Conservation (phyloP, 441 rosid species). For the Croton laevigatus region DNA sequence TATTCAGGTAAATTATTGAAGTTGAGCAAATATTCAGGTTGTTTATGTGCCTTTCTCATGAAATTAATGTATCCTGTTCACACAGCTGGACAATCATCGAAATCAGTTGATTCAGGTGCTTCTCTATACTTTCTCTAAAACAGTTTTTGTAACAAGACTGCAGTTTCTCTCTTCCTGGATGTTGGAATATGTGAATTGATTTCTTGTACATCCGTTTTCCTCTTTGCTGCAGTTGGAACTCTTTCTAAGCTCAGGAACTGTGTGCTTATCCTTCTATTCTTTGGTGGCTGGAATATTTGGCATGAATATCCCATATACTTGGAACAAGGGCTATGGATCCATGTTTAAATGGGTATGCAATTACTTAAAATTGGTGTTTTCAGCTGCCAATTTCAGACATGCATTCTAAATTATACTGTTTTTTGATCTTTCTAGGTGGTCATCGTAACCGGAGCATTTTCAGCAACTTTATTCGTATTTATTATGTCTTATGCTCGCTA, state of each 20-base stretch:
- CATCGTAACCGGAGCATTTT: constrained; percentile 36
- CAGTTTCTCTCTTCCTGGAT: not conserved
- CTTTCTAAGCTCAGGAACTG: constrained; percentile 76
- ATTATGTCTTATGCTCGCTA: constrained; percentile 71
- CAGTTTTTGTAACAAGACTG: not conserved
- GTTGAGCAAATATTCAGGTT: constrained; percentile 1
- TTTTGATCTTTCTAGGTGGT: constrained; percentile 53
- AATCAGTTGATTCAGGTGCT: constrained; percentile 95
- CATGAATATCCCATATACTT: constrained; percentile 85
- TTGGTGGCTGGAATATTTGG: constrained; percentile 84
- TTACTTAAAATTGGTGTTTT: constrained; percentile 4
- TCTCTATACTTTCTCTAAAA: not conserved
- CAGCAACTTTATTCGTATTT: constrained; percentile 38
- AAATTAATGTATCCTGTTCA: constrained; percentile 10
- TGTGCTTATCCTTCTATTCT: constrained; percentile 60
- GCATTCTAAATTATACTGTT: not conserved
- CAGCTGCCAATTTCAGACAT: constrained; percentile 4
- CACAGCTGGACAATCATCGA: constrained; percentile 96
- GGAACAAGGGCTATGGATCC: constrained; percentile 68
- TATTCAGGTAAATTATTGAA: constrained; percentile 60
- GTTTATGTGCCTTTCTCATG: not conserved
- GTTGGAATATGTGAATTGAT: not conserved
- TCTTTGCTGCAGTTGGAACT: constrained; percentile 72
- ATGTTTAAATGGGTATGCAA: constrained; percentile 72
- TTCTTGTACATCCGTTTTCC: not conserved